Evolutionary conservation across 192 early-diverging fungal genomes (phyloP).

Genomic region (Entomortierella beljakovae): DNA sequence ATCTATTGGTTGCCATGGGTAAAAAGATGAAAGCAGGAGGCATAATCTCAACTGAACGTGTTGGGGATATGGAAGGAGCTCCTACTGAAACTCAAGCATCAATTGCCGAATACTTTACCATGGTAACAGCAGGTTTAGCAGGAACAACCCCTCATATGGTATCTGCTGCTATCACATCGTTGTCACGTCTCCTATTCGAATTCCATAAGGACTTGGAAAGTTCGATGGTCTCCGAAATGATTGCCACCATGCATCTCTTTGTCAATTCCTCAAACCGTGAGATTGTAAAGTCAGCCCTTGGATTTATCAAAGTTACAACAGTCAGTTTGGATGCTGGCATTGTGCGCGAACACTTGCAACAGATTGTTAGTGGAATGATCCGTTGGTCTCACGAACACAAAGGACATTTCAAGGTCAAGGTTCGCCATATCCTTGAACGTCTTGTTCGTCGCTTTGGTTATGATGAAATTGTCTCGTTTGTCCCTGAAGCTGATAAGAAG

Average conservation of each 20-base stretch:
- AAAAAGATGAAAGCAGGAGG: slow-evolving; percentile 87
- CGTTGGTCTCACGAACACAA: slow-evolving; percentile 89
- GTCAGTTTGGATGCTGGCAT: slow-evolving; percentile 80
- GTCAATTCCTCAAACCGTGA: slow-evolving; percentile 87
- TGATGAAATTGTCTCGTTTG: slow-evolving; percentile 81
- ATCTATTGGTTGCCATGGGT: slow-evolving; percentile 90
- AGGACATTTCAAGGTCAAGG: slow-evolving; percentile 90
- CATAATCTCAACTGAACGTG: slow-evolving; percentile 54
- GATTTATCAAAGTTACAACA: slow-evolving; percentile 93
- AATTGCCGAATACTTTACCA: slow-evolving; percentile 88
- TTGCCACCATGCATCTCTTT: slow-evolving; percentile 85
- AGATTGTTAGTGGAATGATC: slow-evolving; percentile 80
- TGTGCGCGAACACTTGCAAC: slow-evolving; percentile 76
- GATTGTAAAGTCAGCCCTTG: slow-evolving; percentile 90
- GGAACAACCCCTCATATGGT: slow-evolving; percentile 94
- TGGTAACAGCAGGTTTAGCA: slow-evolving; percentile 94
- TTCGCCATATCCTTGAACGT: slow-evolving; percentile 93
- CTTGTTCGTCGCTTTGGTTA: slow-evolving; percentile 87
- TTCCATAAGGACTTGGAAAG: slow-evolving; percentile 80
- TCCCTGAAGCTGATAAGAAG: slow-evolving; percentile 90
- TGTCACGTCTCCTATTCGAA: slow-evolving; percentile 93
- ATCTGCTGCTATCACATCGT: slow-evolving; percentile 85
- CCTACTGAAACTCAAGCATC: slow-evolving; percentile 56
- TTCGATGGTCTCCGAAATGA: slow-evolving; percentile 75
- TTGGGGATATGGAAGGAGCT: slow-evolving; percentile 51